A percentile compares a stretch with the other conserved stretches of the same genome.
phyloP scores from a whole-genome alignment of 768 basidiomycete genomes.

The Podaxis sp. region DNA sequence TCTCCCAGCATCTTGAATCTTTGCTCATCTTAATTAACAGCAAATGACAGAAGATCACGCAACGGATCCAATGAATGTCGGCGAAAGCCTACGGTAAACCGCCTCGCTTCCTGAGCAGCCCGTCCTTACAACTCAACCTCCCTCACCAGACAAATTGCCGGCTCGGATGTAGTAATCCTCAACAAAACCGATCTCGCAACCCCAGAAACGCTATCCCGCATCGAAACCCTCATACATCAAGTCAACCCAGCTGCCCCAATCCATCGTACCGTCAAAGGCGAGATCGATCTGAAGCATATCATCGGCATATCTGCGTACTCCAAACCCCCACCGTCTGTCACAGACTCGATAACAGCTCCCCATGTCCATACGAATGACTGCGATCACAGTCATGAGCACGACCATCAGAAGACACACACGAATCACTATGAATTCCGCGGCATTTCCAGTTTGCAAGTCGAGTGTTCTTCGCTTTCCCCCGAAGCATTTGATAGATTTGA shows the following conservation, averaged over 20 bases:
- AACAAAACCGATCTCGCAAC: conserved; percentile 87
- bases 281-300: conserved; percentile 74
- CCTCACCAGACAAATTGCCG: conserved; percentile 81
- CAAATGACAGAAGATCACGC: conserved; percentile 84
- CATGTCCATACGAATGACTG: conserved; percentile 31
- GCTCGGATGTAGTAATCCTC: conserved; percentile 86
- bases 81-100: conserved; percentile 77
- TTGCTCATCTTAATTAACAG: conserved; percentile 34
- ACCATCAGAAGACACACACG: conserved; percentile 34
- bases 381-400: conserved; percentile 31
- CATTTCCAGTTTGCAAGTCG: conserved; percentile 79
- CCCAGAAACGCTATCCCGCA: conserved; percentile 39
- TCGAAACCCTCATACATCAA: conserved; percentile 62
- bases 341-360: not conserved
- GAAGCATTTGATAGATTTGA: conserved; percentile 58
- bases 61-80: conserved; percentile 47
- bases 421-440: conserved; percentile 74
- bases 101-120: not conserved
- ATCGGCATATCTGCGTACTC: conserved; percentile 82
- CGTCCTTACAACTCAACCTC: not conserved
- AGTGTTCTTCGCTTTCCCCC: conserved; percentile 57
- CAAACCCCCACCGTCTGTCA: conserved; percentile 34
- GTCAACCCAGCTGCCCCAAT: conserved; percentile 83
- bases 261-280: conserved; percentile 65
- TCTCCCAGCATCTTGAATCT: not conserved